Percentiles rank a stretch among this genome's conserved stretches.
Evolutionary conservation across 2,329 filamentous ascomycete species (phyloP).

Genomic region (Penicillium aurantiogriseum): DNA sequence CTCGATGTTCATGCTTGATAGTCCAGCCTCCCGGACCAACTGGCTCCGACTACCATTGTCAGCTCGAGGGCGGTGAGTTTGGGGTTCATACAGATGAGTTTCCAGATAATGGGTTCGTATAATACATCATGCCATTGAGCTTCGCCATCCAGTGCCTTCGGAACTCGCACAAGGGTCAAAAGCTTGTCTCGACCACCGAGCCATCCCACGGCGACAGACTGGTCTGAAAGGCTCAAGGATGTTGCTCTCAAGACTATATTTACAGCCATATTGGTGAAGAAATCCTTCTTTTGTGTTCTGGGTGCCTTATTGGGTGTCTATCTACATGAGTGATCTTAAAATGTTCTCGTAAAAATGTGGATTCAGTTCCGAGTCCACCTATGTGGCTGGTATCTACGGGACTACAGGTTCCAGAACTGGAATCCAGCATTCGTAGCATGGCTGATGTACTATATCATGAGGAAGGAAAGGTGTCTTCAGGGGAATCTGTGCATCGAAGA

Average conservation of each 20-base stretch:
- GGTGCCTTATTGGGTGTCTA: background rate
- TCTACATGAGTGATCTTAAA: background rate
- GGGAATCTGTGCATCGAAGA: constrained; percentile 32
- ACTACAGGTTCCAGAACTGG: constrained; percentile 2
- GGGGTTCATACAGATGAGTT: too few species aligned
- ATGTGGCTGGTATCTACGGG: constrained; percentile 2
- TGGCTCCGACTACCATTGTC: too few species aligned
- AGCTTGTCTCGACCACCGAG: too few species aligned
- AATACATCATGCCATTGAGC: too few species aligned
- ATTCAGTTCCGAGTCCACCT: background rate
- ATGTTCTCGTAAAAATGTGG: background rate
- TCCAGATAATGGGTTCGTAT: too few species aligned
- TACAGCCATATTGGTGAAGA: too few species aligned
- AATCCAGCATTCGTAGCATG: constrained; percentile 17
- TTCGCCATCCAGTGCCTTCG: too few species aligned
- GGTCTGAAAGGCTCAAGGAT: background rate
- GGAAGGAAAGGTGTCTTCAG: constrained; percentile 18
- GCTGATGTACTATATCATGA: constrained; percentile 27
- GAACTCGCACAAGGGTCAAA: background rate
- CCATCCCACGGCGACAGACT: too few species aligned
- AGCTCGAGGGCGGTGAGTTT: too few species aligned
- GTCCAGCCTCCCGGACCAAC: background rate
- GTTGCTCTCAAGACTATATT: background rate
- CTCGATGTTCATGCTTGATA: background rate
- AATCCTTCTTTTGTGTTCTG: background rate